A percentile compares a stretch with the other conserved stretches of the same genome.
These are phyloP conservation scores for Colletotrichum limetticola DNA, from an alignment of 2,329 filamentous ascomycete species.

Conservation along the genomic window DNA sequence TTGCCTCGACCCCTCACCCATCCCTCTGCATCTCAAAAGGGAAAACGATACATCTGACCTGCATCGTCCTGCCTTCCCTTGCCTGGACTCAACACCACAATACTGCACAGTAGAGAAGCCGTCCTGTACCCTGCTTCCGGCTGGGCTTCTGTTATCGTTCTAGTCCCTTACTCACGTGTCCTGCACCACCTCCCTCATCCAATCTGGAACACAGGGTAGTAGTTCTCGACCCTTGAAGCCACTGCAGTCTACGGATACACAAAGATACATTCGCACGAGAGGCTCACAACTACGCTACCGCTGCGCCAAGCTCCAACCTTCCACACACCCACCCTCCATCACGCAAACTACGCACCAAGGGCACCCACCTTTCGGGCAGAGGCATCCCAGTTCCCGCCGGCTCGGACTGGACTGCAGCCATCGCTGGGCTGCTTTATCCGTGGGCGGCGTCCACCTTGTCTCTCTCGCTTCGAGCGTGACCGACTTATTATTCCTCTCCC, in stretches of 20 bases:
- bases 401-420: slow-evolving; percentile 29
- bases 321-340: slow-evolving; percentile 24
- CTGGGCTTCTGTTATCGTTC: slow-evolving; percentile 6
- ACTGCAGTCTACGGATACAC: not conserved
- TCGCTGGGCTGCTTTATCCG: slow-evolving; percentile 30
- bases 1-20: slow-evolving; percentile 21
- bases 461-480: slow-evolving; percentile 32
- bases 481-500: slow-evolving; percentile 27
- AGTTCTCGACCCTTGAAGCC: not conserved
- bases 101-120: not conserved
- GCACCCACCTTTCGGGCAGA: slow-evolving; percentile 29
- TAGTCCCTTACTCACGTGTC: slow-evolving; percentile 27
- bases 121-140: slow-evolving; percentile 10
- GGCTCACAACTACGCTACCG: slow-evolving; percentile 27
- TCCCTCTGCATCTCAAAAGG: slow-evolving; percentile 27
- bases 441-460: slow-evolving; percentile 15
- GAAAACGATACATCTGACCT: slow-evolving; percentile 31
- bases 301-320: slow-evolving; percentile 33
- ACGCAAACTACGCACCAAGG: slow-evolving; percentile 22
- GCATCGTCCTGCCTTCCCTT: slow-evolving; percentile 24
- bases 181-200: slow-evolving; percentile 2
- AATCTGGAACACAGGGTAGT: slow-evolving; percentile 6
- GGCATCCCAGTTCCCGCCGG: slow-evolving; percentile 31
- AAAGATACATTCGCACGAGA: slow-evolving; percentile 18
- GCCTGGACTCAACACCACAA: slow-evolving; percentile 7